These are phyloP conservation scores for Zostera marina DNA, from an alignment of 116 monocot species.

Conservation along the genomic window DNA sequence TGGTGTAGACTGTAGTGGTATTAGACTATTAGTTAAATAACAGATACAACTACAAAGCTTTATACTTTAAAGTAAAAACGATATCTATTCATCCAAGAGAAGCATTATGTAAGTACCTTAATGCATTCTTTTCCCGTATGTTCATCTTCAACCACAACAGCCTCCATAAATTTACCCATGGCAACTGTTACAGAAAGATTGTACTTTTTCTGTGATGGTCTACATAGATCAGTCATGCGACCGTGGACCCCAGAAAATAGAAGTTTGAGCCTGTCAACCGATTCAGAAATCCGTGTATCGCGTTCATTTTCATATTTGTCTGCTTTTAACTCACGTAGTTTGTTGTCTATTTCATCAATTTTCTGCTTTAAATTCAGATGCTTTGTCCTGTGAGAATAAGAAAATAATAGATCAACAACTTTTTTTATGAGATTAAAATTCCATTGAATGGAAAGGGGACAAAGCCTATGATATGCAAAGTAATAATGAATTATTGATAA, in stretches of 20 bases:
- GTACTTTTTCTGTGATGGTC: constrained; percentile 78
- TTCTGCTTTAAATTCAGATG: constrained; percentile 67
- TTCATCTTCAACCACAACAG: constrained; percentile 99
- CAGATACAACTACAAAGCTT: too few relatives aligned
- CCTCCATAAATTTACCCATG: constrained; percentile 99
- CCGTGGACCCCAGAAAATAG: constrained; percentile 91
- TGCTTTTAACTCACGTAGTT: constrained; percentile 82
- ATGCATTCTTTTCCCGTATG: constrained; percentile 96
- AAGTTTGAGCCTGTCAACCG: constrained; percentile 80
- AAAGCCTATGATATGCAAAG: too few relatives aligned
- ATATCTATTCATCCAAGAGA: not conserved
- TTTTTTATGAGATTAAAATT: too few relatives aligned
- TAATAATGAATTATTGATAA: too few relatives aligned
- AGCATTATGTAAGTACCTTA: constrained; percentile 55
- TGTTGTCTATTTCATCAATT: constrained; percentile 61
- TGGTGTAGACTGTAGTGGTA: not conserved
- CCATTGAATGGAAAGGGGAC: too few relatives aligned
- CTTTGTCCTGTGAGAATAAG: constrained; percentile 32
- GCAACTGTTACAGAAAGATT: constrained; percentile 96
- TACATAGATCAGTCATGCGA: constrained; percentile 93
- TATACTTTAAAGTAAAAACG: not conserved
- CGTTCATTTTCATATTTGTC: constrained; percentile 97
- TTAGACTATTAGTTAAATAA: too few relatives aligned
- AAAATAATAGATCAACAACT: not conserved
- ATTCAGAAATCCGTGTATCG: constrained; percentile 83